Base-by-base conservation (phyloP, 331 rosid genomes). In the Phaseolus coccineus region DNA sequence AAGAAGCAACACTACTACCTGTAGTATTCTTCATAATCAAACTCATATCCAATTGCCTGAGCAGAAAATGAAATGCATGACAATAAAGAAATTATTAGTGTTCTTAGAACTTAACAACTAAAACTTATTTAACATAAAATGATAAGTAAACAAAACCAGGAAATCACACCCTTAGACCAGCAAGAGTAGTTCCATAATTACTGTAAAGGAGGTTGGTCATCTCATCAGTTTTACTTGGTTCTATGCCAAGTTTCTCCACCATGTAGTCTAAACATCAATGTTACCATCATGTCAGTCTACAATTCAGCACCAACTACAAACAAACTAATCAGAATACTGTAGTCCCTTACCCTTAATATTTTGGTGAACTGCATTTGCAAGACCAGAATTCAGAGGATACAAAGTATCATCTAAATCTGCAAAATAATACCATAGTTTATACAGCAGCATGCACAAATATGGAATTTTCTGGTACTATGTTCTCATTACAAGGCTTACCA, bases 331-430 rank as follows among this genome's bases (percentile, higher is more conserved):
- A 77, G 19, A 73, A 64, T 9, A 81, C 22, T 37, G 13, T 66
- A 28, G 19, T 12, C 19, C 8, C 52, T n/a, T 46, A 92, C 97
- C 98, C 77, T 88, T 75, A 68, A 94, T 89, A 24, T 94, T 94
- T 65, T 70, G 61, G 44, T 73, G 77, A 87, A 84, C 76, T 72
- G 87, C 86, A 42, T 71, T 40, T 15, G 97, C 90, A 77, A 95
- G 48, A 55, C 98, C 98, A 81, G 92, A 65, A 70, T 92, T 80
- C 0, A 89, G 89, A 31, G 97, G 92, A 87, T 91, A 95, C 62
- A 95, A 92, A 59, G 97, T 95, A 59, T 95, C 98, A 86, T 95
- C 98, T 7, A 95, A 89, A 87, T 95, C 97, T 92, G 94, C 85
- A 86, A 9, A 48, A 44, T n/a, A 6, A 39, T 64, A 2, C 42